These are phyloP conservation scores for Cercophora scortea DNA, from an alignment of 495 filamentous ascomycete genomes.

Conservation along the genomic window DNA sequence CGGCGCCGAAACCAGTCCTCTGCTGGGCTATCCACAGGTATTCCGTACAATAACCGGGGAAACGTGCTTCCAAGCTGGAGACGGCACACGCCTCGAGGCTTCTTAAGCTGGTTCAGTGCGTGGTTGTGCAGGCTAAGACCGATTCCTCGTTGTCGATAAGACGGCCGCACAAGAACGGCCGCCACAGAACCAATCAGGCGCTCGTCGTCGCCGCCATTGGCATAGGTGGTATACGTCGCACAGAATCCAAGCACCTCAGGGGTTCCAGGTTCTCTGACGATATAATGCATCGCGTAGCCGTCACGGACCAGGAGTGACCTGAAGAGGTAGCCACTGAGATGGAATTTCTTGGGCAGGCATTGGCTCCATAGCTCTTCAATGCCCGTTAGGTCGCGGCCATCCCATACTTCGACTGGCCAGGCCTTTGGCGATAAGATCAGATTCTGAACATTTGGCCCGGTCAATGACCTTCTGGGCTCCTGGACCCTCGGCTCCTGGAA, in stretches of 20 bases:
- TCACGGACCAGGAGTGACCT: slow-evolving; percentile 48
- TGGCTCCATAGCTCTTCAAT: slow-evolving; percentile 45
- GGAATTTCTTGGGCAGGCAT: slow-evolving; percentile 37
- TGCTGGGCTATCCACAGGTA: slow-evolving; percentile 35
- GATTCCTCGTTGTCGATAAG: slow-evolving; percentile 45
- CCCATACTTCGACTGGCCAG: slow-evolving; percentile 43
- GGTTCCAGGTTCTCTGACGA: slow-evolving; percentile 46
- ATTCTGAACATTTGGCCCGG: slow-evolving; percentile 23
- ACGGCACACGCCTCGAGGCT: slow-evolving; percentile 44
- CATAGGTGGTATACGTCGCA: slow-evolving; percentile 52
- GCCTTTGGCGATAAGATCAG: slow-evolving; percentile 29
- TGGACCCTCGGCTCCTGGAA: slow-evolving; percentile 29
- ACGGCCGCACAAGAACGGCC: slow-evolving; percentile 47
- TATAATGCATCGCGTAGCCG: slow-evolving; percentile 55
- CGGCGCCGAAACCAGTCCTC: slow-evolving; percentile 53
- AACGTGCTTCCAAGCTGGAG: slow-evolving; percentile 55
- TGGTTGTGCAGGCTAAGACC: slow-evolving; percentile 50
- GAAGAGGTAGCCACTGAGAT: slow-evolving; percentile 35
- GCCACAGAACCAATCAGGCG: slow-evolving; percentile 52
- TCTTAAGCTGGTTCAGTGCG: slow-evolving; percentile 43
- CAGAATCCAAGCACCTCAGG: slow-evolving; percentile 49
- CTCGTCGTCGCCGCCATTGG: slow-evolving; percentile 40
- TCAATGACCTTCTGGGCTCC: neutral
- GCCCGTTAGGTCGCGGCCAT: slow-evolving; percentile 30
- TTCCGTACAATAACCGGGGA: slow-evolving; percentile 51